Percentiles rank a stretch among this genome's conserved stretches.
Evolutionary conservation across 805 yeast species (phyloP).

Genomic region (Lachancea fermentati): DNA sequence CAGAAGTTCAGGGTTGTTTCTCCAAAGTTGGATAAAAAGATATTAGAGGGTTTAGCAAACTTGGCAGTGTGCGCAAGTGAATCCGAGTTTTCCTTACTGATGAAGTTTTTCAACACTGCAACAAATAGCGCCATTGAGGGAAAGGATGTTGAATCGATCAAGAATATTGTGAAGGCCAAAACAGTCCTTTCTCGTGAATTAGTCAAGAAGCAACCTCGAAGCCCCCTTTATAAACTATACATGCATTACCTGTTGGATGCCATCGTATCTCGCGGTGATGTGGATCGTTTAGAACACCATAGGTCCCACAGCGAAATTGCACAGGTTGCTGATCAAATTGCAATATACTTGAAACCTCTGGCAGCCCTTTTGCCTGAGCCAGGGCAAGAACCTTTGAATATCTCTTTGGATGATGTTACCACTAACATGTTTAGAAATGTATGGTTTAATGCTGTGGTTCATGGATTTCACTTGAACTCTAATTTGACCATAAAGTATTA

Average conservation of each 20-base stretch:
- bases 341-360: constrained; percentile 60
- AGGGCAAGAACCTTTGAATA: constrained; percentile 38
- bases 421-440: constrained; percentile 70
- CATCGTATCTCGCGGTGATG: constrained; percentile 75
- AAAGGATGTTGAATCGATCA: constrained; percentile 33
- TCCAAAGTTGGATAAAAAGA: constrained; percentile 46
- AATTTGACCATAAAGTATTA: constrained; percentile 44
- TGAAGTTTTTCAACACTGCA: constrained; percentile 51
- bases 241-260: constrained; percentile 60
- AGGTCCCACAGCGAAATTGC: constrained; percentile 70
- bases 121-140: constrained; percentile 41
- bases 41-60: constrained; percentile 56
- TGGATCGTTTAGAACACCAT: constrained; percentile 67
- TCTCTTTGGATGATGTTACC: constrained; percentile 37
- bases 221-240: constrained; percentile 48
- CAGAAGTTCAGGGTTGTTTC: constrained; percentile 59
- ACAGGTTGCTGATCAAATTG: constrained; percentile 64
- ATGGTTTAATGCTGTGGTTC: constrained; percentile 92
- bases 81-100: constrained; percentile 60
- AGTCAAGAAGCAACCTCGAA: constrained; percentile 20
- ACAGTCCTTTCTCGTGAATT: constrained; percentile 36
- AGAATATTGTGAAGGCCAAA: constrained; percentile 47
- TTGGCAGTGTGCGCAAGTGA: constrained; percentile 58
- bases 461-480: constrained; percentile 71
- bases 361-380: constrained; percentile 66